These are phyloP conservation scores for Acidomyces sp. DNA, from an alignment of 495 filamentous ascomycete genomes.

Conservation along the genomic window DNA sequence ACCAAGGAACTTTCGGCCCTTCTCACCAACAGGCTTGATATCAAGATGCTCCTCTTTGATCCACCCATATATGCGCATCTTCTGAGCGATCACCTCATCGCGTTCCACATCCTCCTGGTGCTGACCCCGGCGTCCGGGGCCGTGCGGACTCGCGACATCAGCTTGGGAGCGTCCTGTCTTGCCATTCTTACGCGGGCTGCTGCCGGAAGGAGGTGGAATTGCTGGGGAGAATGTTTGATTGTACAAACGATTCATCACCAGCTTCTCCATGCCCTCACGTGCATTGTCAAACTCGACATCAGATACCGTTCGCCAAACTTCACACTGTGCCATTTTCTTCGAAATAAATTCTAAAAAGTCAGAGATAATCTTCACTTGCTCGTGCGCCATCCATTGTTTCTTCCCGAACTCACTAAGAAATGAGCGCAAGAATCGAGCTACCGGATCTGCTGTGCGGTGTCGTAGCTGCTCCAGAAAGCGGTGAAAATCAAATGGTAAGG, in stretches of 20 bases:
- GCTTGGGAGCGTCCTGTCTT: slow-evolving; percentile 3
- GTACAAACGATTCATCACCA: slow-evolving; percentile 97
- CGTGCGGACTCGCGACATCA: slow-evolving; percentile 46
- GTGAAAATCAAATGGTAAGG: slow-evolving; percentile 94
- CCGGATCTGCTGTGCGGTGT: slow-evolving; percentile 89
- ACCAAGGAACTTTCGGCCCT: slow-evolving; percentile 72
- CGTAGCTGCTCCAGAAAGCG: slow-evolving; percentile 89
- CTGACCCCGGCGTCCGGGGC: slow-evolving; percentile 77
- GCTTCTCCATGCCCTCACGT: slow-evolving; percentile 97
- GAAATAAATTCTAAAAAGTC: slow-evolving; percentile 97
- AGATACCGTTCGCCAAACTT: slow-evolving; percentile 90
- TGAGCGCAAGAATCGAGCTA: slow-evolving; percentile 86
- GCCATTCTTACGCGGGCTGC: slow-evolving; percentile 47
- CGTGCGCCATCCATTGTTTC: slow-evolving; percentile 98
- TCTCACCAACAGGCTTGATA: slow-evolving; percentile 72
- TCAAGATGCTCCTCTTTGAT: slow-evolving; percentile 88
- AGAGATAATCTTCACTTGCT: slow-evolving; percentile 96
- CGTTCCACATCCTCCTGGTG: slow-evolving; percentile 98
- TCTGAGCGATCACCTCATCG: slow-evolving; percentile 88
- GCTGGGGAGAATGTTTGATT: slow-evolving; percentile 91
- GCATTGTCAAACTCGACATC: slow-evolving; percentile 98
- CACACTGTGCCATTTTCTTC: slow-evolving; percentile 97
- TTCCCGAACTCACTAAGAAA: slow-evolving; percentile 94
- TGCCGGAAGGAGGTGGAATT: slow-evolving; percentile 61
- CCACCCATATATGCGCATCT: slow-evolving; percentile 94